These are phyloP conservation scores for Leccinum pachyderme DNA, from an alignment of 1,284 basidiomycete genomes.

Conservation along the genomic window DNA sequence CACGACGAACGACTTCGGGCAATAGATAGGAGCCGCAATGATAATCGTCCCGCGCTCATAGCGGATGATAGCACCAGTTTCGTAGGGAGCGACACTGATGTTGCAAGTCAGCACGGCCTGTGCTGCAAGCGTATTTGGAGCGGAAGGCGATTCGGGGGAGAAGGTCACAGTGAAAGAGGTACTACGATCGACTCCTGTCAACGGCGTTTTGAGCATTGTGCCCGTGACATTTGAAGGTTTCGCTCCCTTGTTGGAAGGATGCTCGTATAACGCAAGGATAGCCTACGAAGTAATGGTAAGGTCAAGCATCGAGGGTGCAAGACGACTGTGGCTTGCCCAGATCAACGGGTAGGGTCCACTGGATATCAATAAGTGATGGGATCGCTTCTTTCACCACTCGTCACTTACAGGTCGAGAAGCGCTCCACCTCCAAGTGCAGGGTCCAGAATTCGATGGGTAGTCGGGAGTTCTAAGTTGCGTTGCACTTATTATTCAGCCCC, in stretches of 20 bases:
- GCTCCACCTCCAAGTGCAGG: conserved; percentile 83
- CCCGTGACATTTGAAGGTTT: conserved; percentile 57
- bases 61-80: conserved; percentile 59
- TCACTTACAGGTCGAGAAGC: conserved; percentile 74
- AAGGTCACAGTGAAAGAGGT: conserved; percentile 80
- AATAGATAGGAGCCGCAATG: conserved; percentile 61
- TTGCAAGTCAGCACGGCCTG: conserved; percentile 69
- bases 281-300: conserved; percentile 42
- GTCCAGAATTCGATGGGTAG: conserved; percentile 75
- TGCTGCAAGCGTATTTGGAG: conserved; percentile 45
- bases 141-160: conserved; percentile 36
- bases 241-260: conserved; percentile 61
- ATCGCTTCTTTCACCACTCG: background rate
- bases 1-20: conserved; percentile 61
- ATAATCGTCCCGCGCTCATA: conserved; percentile 68
- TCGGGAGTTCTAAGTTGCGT: conserved; percentile 52
- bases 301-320: background rate
- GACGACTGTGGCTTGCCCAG: conserved; percentile 50
- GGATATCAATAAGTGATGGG: conserved; percentile 5
- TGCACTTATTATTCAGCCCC: background rate
- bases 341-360: conserved; percentile 83
- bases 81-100: conserved; percentile 46
- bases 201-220: conserved; percentile 68
- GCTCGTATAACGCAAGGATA: conserved; percentile 77
- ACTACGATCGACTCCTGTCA: conserved; percentile 78